Percentiles rank a stretch among this genome's conserved stretches.
These are phyloP conservation scores for Magnolia changhungtana DNA, from an alignment of 164 flowering plant genomes.

Conservation along the genomic window DNA sequence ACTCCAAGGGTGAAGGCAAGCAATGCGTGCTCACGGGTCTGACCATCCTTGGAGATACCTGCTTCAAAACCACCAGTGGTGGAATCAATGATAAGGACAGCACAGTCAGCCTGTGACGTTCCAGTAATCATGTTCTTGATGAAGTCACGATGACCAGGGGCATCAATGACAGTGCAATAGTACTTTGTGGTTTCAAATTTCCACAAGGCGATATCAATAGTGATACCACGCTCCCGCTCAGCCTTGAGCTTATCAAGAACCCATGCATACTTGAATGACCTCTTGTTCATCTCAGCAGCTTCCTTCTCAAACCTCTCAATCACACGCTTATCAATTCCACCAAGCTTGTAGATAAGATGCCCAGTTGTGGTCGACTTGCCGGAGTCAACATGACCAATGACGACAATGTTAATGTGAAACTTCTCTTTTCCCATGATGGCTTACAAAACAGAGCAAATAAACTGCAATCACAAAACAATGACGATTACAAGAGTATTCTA, in stretches of 20 bases:
- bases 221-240: slow-evolving; percentile 86
- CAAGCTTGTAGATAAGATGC: slow-evolving; percentile 82
- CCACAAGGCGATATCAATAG: slow-evolving; percentile 82
- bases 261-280: slow-evolving; percentile 88
- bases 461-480: too few species aligned
- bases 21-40: slow-evolving; percentile 83
- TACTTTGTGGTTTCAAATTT: slow-evolving; percentile 84
- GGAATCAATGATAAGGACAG: slow-evolving; percentile 75
- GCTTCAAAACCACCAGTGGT: slow-evolving; percentile 91
- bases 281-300: slow-evolving; percentile 90
- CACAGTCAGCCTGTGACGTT: slow-evolving; percentile 83
- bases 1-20: slow-evolving; percentile 83
- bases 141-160: slow-evolving; percentile 83
- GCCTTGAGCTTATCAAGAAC: slow-evolving; percentile 85
- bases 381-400: slow-evolving; percentile 75
- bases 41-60: slow-evolving; percentile 87
- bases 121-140: slow-evolving; percentile 91
- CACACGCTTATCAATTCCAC: slow-evolving; percentile 91
- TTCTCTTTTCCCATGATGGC: slow-evolving; percentile 52
- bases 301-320: slow-evolving; percentile 87
- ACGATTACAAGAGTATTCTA: too few species aligned
- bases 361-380: slow-evolving; percentile 76
- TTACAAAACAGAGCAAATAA: too few species aligned
- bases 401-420: slow-evolving; percentile 59
- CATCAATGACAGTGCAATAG: slow-evolving; percentile 87